phyloP scores from a whole-genome alignment of 345 rosid species.

The Brassica carinata region DNA sequence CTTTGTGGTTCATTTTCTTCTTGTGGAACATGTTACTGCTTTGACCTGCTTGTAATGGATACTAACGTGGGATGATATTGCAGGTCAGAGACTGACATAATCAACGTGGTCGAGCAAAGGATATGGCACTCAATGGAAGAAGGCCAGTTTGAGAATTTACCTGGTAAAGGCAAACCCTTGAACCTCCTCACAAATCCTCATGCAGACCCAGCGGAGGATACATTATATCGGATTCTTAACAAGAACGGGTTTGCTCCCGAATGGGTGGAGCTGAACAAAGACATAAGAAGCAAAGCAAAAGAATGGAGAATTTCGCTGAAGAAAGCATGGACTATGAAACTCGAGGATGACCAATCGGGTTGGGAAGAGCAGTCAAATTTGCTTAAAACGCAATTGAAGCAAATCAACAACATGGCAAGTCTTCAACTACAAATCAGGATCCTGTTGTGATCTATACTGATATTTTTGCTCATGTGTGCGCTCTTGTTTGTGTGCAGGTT shows the following conservation, averaged over 20 bases:
- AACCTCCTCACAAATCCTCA: conserved; percentile 69
- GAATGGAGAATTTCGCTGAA: conserved; percentile 68
- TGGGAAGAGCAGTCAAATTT: conserved; percentile 56
- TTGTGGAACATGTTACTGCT: background rate
- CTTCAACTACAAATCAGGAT: conserved; percentile 11
- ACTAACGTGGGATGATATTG: conserved; percentile 19
- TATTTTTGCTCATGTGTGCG: conserved; percentile 3
- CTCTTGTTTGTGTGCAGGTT: conserved; percentile 53
- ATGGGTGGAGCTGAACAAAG: conserved; percentile 94
- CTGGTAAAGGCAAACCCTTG: conserved; percentile 92
- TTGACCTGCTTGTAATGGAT: background rate
- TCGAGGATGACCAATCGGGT: conserved; percentile 49
- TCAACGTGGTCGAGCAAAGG: conserved; percentile 83
- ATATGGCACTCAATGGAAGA: conserved; percentile 98
- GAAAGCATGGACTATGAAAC: conserved; percentile 67
- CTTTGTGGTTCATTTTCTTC: conserved; percentile 1
- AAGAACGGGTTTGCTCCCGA: conserved; percentile 87
- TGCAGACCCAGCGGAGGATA: conserved; percentile 88
- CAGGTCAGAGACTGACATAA: conserved; percentile 91
- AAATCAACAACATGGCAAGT: conserved; percentile 74
- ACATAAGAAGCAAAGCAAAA: conserved; percentile 57
- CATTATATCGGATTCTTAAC: conserved; percentile 76
- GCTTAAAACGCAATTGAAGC: conserved; percentile 58
- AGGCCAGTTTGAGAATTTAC: conserved; percentile 90
- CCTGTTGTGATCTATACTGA: background rate